A percentile compares a stretch with the other conserved stretches of the same genome.
These are phyloP conservation scores for Claviceps lovelessii DNA, from an alignment of 2,329 filamentous ascomycete genomes.

Conservation along the genomic window DNA sequence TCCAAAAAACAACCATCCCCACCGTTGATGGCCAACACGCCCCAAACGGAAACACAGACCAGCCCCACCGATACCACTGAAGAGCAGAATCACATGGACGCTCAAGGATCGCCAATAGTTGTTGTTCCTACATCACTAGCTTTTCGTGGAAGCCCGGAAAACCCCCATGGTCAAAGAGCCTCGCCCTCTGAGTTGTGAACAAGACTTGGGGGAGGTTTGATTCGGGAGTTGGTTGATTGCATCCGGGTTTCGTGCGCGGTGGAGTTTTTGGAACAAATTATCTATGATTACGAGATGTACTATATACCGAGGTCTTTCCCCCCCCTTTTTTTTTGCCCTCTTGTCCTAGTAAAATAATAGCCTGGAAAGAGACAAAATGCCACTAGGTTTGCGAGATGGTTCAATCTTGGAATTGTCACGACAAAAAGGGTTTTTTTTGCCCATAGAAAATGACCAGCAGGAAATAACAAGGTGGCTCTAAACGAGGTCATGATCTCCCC, in stretches of 20 bases:
- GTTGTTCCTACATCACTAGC: slow-evolving; percentile 34
- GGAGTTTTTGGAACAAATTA: slow-evolving; percentile 1
- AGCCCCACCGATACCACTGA: slow-evolving; percentile 7
- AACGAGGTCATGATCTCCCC: no score
- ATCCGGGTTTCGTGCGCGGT: slow-evolving; percentile 3
- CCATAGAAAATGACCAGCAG: neutral
- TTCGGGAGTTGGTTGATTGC: slow-evolving; percentile 7
- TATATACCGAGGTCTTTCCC: neutral
- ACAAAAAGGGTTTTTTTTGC: neutral
- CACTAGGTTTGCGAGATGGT: neutral
- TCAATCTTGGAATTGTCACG: neutral
- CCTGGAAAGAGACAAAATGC: neutral
- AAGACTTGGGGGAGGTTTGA: slow-evolving; percentile 13
- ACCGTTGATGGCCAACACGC: neutral
- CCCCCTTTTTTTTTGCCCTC: no score
- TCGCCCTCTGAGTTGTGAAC: slow-evolving; percentile 19
- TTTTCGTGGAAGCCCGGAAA: slow-evolving; percentile 49
- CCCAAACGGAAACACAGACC: neutral
- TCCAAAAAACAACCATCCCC: slow-evolving; percentile 1
- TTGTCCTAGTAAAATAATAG: neutral
- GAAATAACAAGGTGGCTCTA: neutral
- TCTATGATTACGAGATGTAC: neutral
- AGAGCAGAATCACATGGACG: neutral
- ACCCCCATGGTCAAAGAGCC: slow-evolving; percentile 24
- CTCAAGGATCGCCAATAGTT: slow-evolving; percentile 17